Evolutionary conservation across 306 rosid genomes (phyloP).

Genomic region (Gastrolobium villosum): DNA sequence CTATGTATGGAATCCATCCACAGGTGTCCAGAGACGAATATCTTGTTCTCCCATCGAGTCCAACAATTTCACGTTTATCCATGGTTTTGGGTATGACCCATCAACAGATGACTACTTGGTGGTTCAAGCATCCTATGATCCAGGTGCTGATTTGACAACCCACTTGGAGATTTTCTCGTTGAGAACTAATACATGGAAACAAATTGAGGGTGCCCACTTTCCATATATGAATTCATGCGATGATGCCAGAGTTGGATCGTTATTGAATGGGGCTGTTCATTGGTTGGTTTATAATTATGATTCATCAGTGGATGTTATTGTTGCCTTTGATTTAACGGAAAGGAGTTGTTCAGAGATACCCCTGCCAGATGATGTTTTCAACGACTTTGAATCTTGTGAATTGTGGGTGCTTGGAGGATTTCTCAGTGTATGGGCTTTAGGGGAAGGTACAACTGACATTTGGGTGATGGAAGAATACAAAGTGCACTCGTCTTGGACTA

Average conservation of each 20-base stretch:
- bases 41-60: neutral
- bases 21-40: neutral
- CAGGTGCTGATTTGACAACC: too few relatives aligned
- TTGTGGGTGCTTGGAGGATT: constrained; percentile 5
- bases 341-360: neutral
- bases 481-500: too few relatives aligned
- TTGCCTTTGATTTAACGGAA: constrained; percentile 1
- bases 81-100: neutral
- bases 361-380: neutral
- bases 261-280: neutral
- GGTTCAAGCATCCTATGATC: neutral
- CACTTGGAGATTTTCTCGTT: neutral
- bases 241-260: too few relatives aligned
- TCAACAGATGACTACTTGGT: constrained; percentile 39
- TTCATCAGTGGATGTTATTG: neutral
- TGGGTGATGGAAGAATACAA: constrained; percentile 12
- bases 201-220: too few relatives aligned
- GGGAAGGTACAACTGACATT: neutral
- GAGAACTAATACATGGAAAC: too few relatives aligned
- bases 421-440: neutral
- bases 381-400: neutral
- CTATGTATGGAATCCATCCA: constrained; percentile 25
- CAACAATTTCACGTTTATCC: neutral
- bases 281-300: neutral
- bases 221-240: too few relatives aligned